Evolutionary conservation across 1,284 basidiomycete species (phyloP), one percentile per base, ranked within the genome.

Genomic region (Marasmius sp.): DNA sequence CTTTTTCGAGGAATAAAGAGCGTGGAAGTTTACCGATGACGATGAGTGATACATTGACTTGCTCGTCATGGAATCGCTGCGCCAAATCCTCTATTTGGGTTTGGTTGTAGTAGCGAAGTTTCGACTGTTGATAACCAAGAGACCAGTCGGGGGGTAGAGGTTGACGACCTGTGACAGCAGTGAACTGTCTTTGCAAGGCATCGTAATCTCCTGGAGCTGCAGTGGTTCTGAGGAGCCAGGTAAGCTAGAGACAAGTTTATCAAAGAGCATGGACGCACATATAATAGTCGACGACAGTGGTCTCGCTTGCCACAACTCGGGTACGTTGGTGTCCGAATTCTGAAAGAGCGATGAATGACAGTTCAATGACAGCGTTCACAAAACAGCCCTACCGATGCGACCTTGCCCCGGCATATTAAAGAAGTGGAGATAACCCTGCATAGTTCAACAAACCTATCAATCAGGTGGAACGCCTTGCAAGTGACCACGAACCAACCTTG

Each of bases 321-420:
- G 77, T 78, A 34, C 73, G 66, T 20, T 74, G 67, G 1, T 71
- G 69, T 38, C 75, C 71, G 62, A 79, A 78, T 64, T 79, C 77
- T 79, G n/a, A 58, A 10, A 38, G 12, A 27, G 33, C 38, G 33
- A 55, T 22, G 33, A 49, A 38, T 51, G 36, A 18, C 60, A 14
- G 43, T 39, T 33, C 34, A 39, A 11, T 45, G 11, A 14, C n/a
- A 36, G 27, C 41, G 16, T 18, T 38, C 41, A n/a, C 45, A 36
- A 18, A 59, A 16, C 20, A 58, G 5, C 27, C 70, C 54, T 59
- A 76, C 76, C 77, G 27, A 78, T 65, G 12, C 74, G 70, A 9
- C 77, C 77, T 70, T 79, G 73, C 56, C 76, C 72, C 12, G 77
- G 75, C 71, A 78, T 73, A 55, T 79, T 79, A 66, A 79, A 79